Evolutionary conservation across 2,329 filamentous ascomycete genomes (phyloP), one percentile per base, ranked within the genome.

Genomic region (Daldinia eschscholtzii): DNA sequence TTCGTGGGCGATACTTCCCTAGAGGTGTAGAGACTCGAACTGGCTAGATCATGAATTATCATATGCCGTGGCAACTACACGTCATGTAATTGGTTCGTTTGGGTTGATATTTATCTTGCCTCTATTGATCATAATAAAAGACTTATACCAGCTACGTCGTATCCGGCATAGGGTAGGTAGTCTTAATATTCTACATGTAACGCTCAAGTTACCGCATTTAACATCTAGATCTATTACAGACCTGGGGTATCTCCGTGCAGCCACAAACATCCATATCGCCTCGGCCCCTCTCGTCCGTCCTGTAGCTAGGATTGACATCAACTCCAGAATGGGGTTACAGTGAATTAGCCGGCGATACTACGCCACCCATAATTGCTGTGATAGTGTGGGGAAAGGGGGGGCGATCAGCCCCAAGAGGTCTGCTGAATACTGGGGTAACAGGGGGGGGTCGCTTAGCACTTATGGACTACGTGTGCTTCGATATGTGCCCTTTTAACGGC

Each of bases 331-430:
- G 58, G 63, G 55, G 66, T 71, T 70, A 33, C 66, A 65, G 39
- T 39, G 52, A 39, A 61, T 55, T 61, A 65, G 7, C 64, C 70
- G 70, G 70, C 57, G 61, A 65, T 71, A 60, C 67, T 61, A 70
- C 64, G 61, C 53, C 48, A 57, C 61, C 23, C 46, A 57, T 65
- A 58, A 39, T 41, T 65, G 59, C 67, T 55, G 44, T 58, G 42
- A 39, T 41, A n/a, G n/a, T 70, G 64, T 64, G 64, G 70, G 61
- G 67, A 59, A 67, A 57, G 12, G 23, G 41, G 55, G 53, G 35
- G 15, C n/a, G 41, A 64, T 58, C 42, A 46, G 56, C 39, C 56
- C 26, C 57, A 42, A 28, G 50, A 41, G 55, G 61, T 61, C 61
- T 62, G 57, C 20, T 64, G 64, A 39, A 58, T 55, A 56, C 56